Evolutionary conservation across 2,329 filamentous ascomycete genomes (phyloP), one percentile per base, ranked within the genome.

Genomic region (Hirsutella thompsonii): DNA sequence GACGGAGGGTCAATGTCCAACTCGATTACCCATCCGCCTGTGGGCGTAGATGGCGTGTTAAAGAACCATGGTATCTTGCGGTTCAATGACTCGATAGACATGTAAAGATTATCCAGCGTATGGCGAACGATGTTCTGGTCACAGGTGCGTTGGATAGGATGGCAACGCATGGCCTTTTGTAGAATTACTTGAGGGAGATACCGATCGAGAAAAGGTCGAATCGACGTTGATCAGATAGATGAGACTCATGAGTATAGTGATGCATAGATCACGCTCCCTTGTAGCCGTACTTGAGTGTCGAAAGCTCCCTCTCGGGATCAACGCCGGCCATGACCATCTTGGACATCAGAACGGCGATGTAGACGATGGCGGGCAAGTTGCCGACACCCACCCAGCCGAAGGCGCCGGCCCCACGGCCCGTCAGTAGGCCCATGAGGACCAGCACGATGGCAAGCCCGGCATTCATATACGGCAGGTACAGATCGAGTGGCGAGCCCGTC

Each of bases 51-150:
- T 58, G 90, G 92, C 9, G 72, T 93, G 46, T 67, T 96, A 56
- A 87, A 80, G 64, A 77, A 74, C 38, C 88, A 93, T 56, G 92
- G 90, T 10, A 83, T 96, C 48, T 64, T 98, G 59, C 75, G 84
- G 50, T 98, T 98, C 61, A 93, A 90, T 58, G 89, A 95, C 62
- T 87, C 82, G 47, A 87, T 96, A 68, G 83, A 89, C 55, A 70
- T 77, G 59, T 77, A 66, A 60, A 51, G 39, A 36, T 20, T 29
- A 38, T 28, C 10, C 32, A 20, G 36, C 33, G 29, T 11, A 36
- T 10, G 28, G 34, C 36, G 26, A 20, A 35, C 26, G 16, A 36
- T 11, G 11, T 26, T 26, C 6, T 26, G 23, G 23, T 6, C 4
- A 8, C 16, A 29, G 20, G 33, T 20, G 21, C 32, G 11, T 14